phyloP scores from a whole-genome alignment of 1,284 basidiomycete genomes.

The Cryptococcus sp. region DNA sequence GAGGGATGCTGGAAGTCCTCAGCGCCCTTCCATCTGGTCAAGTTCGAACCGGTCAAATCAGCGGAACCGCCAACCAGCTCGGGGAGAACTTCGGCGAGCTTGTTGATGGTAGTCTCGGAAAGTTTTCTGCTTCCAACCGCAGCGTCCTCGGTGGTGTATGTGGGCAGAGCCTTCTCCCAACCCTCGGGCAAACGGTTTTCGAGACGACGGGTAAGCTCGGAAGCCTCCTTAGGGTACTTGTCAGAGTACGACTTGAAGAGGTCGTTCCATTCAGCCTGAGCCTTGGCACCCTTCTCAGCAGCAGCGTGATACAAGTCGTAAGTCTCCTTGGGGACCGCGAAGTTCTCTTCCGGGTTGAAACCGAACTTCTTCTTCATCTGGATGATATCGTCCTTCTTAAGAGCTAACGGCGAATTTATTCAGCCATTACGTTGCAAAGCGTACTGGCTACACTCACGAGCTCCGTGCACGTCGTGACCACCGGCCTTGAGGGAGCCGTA shows the following conservation, averaged over 20 bases:
- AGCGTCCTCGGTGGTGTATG: slow-evolving; percentile 71
- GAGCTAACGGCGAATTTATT: slow-evolving; percentile 57
- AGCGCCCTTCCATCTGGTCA: slow-evolving; percentile 77
- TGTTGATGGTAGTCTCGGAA: slow-evolving; percentile 83
- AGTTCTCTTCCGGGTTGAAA: slow-evolving; percentile 76
- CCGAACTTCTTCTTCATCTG: slow-evolving; percentile 82
- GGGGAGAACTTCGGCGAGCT: slow-evolving; percentile 72
- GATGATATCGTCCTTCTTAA: slow-evolving; percentile 89
- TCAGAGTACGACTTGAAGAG: slow-evolving; percentile 70
- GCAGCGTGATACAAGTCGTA: slow-evolving; percentile 69
- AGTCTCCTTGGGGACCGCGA: slow-evolving; percentile 75
- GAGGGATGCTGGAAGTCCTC: slow-evolving; percentile 87
- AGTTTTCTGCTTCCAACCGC: slow-evolving; percentile 90
- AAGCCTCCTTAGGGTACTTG: slow-evolving; percentile 79
- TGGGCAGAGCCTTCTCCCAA: slow-evolving; percentile 84
- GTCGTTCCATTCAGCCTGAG: slow-evolving; percentile 74
- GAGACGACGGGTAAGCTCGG: slow-evolving; percentile 83
- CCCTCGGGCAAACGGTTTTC: slow-evolving; percentile 76
- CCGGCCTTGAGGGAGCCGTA: slow-evolving; percentile 91
- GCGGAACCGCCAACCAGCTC: slow-evolving; percentile 89
- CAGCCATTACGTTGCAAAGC: not conserved
- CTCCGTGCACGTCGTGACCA: slow-evolving; percentile 88
- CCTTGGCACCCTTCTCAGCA: slow-evolving; percentile 70
- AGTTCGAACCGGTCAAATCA: slow-evolving; percentile 88
- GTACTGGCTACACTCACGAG: slow-evolving; percentile 63